Conservation (phyloP, 1,139 yeast species). For the Yarrowia galli region DNA sequence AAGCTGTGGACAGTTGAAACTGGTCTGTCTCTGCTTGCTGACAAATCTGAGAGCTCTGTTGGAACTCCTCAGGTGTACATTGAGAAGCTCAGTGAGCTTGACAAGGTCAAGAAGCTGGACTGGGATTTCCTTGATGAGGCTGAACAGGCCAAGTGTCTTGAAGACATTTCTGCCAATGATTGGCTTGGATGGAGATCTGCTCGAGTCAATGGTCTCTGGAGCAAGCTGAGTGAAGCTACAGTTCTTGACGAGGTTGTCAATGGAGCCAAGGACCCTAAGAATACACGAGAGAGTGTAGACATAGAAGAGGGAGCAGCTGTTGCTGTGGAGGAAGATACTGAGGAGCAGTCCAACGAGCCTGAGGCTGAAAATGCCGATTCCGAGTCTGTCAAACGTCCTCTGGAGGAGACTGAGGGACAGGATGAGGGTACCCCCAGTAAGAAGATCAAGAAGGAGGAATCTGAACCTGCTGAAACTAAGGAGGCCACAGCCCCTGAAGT, state of each 20-base stretch:
- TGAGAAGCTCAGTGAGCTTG: constrained; percentile 9
- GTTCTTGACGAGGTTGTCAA: constrained; percentile 4
- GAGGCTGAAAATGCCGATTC: not conserved
- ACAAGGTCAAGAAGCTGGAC: constrained; percentile 22
- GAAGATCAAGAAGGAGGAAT: constrained; percentile 10
- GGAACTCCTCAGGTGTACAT: constrained; percentile 7
- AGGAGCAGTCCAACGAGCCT: not conserved
- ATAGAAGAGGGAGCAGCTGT: constrained; percentile 4
- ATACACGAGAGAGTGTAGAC: constrained; percentile 9
- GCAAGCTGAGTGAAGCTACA: constrained; percentile 4
- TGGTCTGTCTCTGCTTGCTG: constrained; percentile 44
- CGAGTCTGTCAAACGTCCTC: not conserved
- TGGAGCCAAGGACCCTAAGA: not conserved
- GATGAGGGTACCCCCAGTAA: constrained; percentile 21
- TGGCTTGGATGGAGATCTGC: constrained; percentile 38
- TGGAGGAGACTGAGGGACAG: constrained; percentile 1
- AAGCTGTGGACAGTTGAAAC: constrained; percentile 48
- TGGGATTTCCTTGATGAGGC: constrained; percentile 32
- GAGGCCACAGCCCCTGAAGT: not conserved
- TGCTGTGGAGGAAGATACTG: not conserved
- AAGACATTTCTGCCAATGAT: constrained; percentile 19
- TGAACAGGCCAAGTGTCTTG: constrained; percentile 12
- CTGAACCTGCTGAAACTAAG: not conserved
- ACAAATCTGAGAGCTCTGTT: not conserved
- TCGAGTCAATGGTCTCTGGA: constrained; percentile 9